Percentiles rank a stretch among this genome's conserved stretches.
These are phyloP conservation scores for Mrakia gelida DNA, from an alignment of 768 basidiomycete genomes.

Conservation along the genomic window DNA sequence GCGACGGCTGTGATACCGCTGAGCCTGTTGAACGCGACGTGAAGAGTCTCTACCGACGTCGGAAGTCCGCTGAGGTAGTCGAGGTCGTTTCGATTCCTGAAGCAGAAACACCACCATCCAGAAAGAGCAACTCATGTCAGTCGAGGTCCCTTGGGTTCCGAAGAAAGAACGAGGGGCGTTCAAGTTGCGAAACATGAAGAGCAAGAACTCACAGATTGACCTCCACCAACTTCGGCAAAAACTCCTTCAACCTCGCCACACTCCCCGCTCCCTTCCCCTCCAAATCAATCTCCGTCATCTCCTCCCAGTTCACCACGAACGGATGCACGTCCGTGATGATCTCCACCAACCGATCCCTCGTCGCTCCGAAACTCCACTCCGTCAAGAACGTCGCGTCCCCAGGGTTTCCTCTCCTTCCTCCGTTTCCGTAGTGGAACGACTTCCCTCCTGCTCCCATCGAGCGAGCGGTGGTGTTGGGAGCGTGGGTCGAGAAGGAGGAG, in stretches of 20 bases:
- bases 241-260: conserved; percentile 80
- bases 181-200: not conserved
- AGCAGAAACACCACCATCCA: not conserved
- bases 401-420: conserved; percentile 9
- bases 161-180: too few relatives aligned
- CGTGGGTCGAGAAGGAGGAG: conserved; percentile 13
- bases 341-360: conserved; percentile 85
- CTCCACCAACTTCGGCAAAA: conserved; percentile 71
- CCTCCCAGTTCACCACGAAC: conserved; percentile 92
- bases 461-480: conserved; percentile 10
- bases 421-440: conserved; percentile 31
- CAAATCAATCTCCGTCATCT: conserved; percentile 67
- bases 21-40: conserved; percentile 43
- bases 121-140: too few relatives aligned
- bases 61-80: conserved; percentile 50
- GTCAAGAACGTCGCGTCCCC: conserved; percentile 72
- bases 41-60: conserved; percentile 42
- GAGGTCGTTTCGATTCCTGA: conserved; percentile 45
- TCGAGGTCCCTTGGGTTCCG: too few relatives aligned
- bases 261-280: conserved; percentile 69
- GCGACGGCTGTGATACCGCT: conserved; percentile 81
- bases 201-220: conserved; percentile 60
- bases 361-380: conserved; percentile 91
- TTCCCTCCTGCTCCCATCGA: conserved; percentile 4
- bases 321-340: conserved; percentile 92